Conservation (phyloP, 176 grass and related monocot species). For the Phyllostachys edulis region DNA sequence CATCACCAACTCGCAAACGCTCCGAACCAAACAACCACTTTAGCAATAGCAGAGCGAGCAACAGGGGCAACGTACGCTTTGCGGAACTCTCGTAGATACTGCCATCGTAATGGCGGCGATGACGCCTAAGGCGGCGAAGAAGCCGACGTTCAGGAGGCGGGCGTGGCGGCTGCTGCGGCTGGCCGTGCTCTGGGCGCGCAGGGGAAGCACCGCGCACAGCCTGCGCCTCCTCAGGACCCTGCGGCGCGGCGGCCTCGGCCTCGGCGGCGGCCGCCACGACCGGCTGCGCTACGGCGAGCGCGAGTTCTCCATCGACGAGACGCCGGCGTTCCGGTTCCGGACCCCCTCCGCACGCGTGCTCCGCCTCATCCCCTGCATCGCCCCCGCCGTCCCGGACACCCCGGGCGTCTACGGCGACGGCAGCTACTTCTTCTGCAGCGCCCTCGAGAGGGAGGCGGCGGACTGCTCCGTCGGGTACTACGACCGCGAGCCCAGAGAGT, state of each 20-base stretch:
- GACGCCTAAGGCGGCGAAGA: neutral
- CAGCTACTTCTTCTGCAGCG: slow-evolving; percentile 36
- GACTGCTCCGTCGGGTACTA: neutral
- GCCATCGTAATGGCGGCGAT: neutral
- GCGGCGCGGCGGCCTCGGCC: slow-evolving; percentile 19
- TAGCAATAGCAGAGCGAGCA: neutral
- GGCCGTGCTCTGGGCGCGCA: slow-evolving; percentile 62
- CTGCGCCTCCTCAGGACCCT: slow-evolving; percentile 60
- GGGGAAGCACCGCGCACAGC: slow-evolving; percentile 47
- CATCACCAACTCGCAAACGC: neutral
- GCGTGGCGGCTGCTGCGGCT: slow-evolving; percentile 66
- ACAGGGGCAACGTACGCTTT: neutral
- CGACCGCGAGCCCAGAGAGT: neutral
- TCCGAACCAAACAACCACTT: neutral
- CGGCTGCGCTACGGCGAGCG: slow-evolving; percentile 53
- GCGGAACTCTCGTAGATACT: neutral
- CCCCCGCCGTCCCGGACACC: slow-evolving; percentile 36
- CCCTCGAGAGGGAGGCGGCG: neutral
- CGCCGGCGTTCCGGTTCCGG: slow-evolving; percentile 71
- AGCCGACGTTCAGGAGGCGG: slow-evolving; percentile 38
- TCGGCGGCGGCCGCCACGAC: slow-evolving; percentile 4
- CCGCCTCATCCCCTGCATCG: slow-evolving; percentile 67
- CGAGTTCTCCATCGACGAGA: slow-evolving; percentile 93
- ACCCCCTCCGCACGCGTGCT: slow-evolving; percentile 54
- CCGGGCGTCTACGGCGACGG: slow-evolving; percentile 49